Evolutionary conservation across 2,329 filamentous ascomycete genomes (phyloP).

Genomic region (Epicoccum nigrum): DNA sequence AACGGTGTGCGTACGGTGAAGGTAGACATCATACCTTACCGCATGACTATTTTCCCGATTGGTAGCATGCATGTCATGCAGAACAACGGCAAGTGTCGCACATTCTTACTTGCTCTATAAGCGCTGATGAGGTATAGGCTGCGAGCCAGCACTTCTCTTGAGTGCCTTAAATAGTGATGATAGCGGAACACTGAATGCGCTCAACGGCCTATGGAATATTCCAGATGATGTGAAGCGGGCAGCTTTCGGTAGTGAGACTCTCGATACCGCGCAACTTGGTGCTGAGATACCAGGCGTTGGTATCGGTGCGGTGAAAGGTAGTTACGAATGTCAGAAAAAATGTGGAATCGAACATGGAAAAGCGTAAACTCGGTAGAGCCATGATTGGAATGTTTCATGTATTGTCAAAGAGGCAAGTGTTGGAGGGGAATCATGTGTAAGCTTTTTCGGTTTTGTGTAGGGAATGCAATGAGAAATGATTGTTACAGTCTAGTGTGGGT

Average conservation of each 20-base stretch:
- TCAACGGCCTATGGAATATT: slow-evolving; percentile 51
- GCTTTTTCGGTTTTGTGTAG: slow-evolving; percentile 3
- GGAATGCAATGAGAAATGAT: background rate
- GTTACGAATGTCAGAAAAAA: slow-evolving; percentile 47
- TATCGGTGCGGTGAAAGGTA: slow-evolving; percentile 52
- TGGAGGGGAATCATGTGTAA: background rate
- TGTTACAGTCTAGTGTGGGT: slow-evolving; percentile 8
- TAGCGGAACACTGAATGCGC: slow-evolving; percentile 57
- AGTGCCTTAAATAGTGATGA: slow-evolving; percentile 58
- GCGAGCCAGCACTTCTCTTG: slow-evolving; percentile 57
- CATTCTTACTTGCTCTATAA: background rate
- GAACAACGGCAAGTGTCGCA: slow-evolving; percentile 52
- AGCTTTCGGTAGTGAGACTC: slow-evolving; percentile 48
- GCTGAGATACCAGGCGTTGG: slow-evolving; percentile 48
- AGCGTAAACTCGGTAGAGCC: background rate
- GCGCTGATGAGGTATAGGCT: slow-evolving; percentile 43
- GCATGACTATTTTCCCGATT: slow-evolving; percentile 59
- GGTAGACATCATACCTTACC: slow-evolving; percentile 51
- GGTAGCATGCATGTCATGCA: slow-evolving; percentile 59
- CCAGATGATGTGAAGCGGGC: slow-evolving; percentile 52
- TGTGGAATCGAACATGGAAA: slow-evolving; percentile 35
- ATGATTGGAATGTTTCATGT: background rate
- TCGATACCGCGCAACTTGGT: slow-evolving; percentile 41
- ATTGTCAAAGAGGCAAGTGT: background rate
- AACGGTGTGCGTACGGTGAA: slow-evolving; percentile 56